Conservation (phyloP, 345 rosid species). For the Leavenworthia alabamica region DNA sequence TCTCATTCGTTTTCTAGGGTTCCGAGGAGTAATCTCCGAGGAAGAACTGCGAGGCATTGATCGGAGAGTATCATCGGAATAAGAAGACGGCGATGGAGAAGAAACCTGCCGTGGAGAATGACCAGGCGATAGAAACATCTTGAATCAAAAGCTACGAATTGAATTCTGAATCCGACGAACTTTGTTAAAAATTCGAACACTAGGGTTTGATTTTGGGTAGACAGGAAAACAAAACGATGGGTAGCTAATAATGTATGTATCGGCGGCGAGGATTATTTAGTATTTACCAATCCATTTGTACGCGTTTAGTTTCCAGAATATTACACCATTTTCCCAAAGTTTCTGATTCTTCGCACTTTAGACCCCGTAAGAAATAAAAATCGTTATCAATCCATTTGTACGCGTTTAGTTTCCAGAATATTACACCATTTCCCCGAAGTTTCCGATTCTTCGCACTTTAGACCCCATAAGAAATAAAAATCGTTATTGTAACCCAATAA, state of each 20-base stretch:
- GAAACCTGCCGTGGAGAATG: conserved; percentile 75
- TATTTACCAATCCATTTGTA: conserved; percentile 2
- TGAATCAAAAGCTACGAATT: background rate
- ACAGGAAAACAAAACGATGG: background rate
- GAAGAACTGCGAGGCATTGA: conserved; percentile 25
- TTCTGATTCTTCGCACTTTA: background rate
- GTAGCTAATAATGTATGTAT: background rate
- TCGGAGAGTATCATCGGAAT: conserved; percentile 24
- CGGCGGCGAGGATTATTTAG: background rate
- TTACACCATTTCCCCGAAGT: background rate
- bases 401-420: conserved; percentile 11
- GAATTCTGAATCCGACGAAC: background rate
- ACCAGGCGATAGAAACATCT: conserved; percentile 75
- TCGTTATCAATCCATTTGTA: conserved; percentile 8
- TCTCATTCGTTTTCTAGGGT: conserved; percentile 44
- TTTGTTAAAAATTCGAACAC: background rate
- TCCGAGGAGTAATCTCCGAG: conserved; percentile 30
- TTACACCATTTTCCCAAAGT: background rate
- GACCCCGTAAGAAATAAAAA: background rate
- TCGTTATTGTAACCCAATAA: background rate
- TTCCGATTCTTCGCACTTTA: background rate
- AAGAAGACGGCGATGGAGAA: conserved; percentile 53
- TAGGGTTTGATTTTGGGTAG: conserved; percentile 18
- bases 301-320: conserved; percentile 11
- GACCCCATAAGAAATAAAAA: background rate